Evolutionary conservation across 2,329 filamentous ascomycete species (phyloP).

Genomic region (Acephala macrosclerotiorum): DNA sequence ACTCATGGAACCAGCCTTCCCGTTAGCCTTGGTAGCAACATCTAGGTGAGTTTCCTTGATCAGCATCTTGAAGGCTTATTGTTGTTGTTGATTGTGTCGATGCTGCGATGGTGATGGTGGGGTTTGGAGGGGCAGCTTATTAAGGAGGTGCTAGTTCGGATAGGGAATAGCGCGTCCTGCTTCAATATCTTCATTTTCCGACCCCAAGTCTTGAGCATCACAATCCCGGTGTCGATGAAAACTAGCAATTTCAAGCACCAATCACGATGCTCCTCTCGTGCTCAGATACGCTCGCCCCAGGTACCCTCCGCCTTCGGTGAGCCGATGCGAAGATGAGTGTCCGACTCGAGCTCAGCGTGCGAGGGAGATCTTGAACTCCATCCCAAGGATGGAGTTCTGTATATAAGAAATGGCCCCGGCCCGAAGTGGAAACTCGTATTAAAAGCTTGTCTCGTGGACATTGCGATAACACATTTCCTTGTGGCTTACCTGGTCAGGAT

Average conservation of each 20-base stretch:
- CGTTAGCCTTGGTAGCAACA: constrained; percentile 64
- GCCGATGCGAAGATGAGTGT: too few species aligned
- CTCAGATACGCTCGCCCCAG: neutral
- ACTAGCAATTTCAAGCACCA: neutral
- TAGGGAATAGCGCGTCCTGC: neutral
- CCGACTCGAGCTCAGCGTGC: too few species aligned
- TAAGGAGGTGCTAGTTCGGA: neutral
- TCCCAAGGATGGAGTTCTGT: neutral
- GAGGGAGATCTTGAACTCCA: neutral
- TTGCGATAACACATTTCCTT: neutral
- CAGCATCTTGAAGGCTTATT: constrained; percentile 54
- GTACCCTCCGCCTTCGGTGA: too few species aligned
- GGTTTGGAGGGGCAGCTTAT: constrained; percentile 4
- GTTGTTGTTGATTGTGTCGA: neutral
- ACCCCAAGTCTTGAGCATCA: neutral
- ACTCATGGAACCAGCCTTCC: constrained; percentile 62
- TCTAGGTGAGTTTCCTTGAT: constrained; percentile 66
- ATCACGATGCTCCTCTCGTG: neutral
- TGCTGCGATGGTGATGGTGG: neutral
- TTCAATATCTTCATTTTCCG: neutral
- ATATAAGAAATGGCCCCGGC: neutral
- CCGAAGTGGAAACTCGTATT: neutral
- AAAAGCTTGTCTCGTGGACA: neutral
- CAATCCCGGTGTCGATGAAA: neutral
- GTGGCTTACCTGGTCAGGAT: neutral